Conservation (phyloP, 257 asterid species). For the Jaltomata sinuosa region DNA sequence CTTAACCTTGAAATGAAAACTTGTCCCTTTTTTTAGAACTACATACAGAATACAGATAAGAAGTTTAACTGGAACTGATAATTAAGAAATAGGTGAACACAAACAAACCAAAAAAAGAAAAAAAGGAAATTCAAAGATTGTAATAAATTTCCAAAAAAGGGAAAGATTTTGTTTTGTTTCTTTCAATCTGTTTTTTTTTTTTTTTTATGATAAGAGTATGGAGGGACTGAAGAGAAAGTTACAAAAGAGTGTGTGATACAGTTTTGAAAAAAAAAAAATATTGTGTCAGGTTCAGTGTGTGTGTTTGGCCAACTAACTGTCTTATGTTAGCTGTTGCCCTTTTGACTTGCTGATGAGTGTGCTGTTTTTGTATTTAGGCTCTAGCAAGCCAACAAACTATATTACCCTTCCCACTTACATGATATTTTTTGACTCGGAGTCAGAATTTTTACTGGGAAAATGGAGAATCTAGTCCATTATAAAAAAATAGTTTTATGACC, state of each 20-base stretch:
- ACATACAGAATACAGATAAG: background rate
- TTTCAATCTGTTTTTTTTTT: background rate
- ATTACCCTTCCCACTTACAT: background rate
- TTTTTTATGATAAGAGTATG: background rate
- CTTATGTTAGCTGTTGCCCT: background rate
- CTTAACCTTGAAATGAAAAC: background rate
- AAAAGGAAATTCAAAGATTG: background rate
- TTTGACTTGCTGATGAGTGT: slow-evolving; percentile 4
- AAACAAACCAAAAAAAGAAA: background rate
- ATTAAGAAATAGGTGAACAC: background rate
- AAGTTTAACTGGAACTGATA: background rate
- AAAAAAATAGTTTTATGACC: no score
- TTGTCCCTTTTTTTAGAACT: background rate
- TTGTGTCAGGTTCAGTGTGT: background rate
- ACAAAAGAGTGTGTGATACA: background rate
- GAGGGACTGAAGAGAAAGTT: background rate
- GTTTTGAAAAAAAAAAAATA: background rate
- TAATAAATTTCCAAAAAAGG: background rate
- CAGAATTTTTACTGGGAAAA: no score
- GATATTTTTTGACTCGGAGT: background rate
- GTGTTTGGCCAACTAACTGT: slow-evolving; percentile 2
- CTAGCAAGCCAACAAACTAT: background rate
- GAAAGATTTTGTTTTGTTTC: background rate
- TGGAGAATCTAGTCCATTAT: no score
- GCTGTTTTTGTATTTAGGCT: background rate